Base-by-base conservation (phyloP, 179 eudicot genomes). In the Corrigiola litoralis region DNA sequence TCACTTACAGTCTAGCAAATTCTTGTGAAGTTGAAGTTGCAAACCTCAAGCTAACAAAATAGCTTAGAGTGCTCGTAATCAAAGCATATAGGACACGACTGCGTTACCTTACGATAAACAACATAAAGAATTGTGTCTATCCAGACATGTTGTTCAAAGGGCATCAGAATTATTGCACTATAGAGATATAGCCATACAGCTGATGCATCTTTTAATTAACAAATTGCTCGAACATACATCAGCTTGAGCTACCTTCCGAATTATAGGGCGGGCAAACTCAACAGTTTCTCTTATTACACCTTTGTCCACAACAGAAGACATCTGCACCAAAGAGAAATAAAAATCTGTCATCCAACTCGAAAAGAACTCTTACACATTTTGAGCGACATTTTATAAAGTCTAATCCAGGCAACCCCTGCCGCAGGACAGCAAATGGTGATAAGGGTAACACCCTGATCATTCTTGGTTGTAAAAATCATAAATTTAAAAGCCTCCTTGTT, bases 281-380 rank as follows among this genome's bases (percentile, higher is more conserved):
- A 62, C 38, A 40, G 33, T 42, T n/a, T 49, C 67, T 74, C 72
- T 73, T 64, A 64, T 58, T 68, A 25, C 65, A 63, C 61, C 41
- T 41, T 38, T 50, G 24, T 37, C 48, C 71, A 34, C 52, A 68
- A 66, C 50, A 20, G 53, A 36, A 50, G 69, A 45, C 29, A 36
- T 63, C 74, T 74, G 73, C 52, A 63, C 18, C 33, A 31, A 41
- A 69, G 16, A 47, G 32, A 17, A 64, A 34, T 20, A 29, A 28
- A 8, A 11, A 34, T 33, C 32, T 5, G 63, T 68, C 38, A 68
- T 40, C 21, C 42, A 48, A 25, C 20, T 0, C 32, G 13, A 52
- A 62, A 33, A 5, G 24, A 32, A 28, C 21, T 17, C 1, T 25
- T 12, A 20, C 5, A n/a, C n/a, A n/a, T n/a, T n/a, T n/a, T n/a